Percentiles rank a stretch among this genome's conserved stretches.
phyloP scores from a whole-genome alignment of 352 stramenopile genomes.

The Globisporangium splendens region DNA sequence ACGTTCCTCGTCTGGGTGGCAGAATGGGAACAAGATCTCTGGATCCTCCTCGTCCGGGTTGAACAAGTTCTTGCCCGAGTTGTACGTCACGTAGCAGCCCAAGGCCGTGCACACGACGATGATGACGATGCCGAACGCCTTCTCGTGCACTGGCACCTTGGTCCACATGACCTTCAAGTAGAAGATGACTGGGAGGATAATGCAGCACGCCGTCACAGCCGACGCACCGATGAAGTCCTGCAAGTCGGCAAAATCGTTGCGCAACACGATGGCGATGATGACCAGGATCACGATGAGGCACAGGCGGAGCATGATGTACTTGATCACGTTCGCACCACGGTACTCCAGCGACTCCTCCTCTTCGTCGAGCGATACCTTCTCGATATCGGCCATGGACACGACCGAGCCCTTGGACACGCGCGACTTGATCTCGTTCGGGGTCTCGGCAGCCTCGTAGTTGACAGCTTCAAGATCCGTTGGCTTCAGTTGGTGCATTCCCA shows the following conservation, averaged over 20 bases:
- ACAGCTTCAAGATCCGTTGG: not conserved
- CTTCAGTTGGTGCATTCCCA: conserved; percentile 22
- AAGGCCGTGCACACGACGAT: too few relatives aligned
- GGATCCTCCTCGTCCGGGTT: not conserved
- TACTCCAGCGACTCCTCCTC: conserved; percentile 9
- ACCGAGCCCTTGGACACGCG: conserved; percentile 7
- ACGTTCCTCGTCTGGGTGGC: not conserved
- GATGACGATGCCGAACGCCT: too few relatives aligned
- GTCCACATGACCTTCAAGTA: too few relatives aligned
- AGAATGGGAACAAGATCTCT: conserved; percentile 14
- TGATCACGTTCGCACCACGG: conserved; percentile 14
- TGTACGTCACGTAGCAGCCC: conserved; percentile 13
- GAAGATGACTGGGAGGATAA: conserved; percentile 19
- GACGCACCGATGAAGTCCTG: conserved; percentile 25
- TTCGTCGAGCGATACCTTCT: not conserved
- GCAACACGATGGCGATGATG: conserved; percentile 15
- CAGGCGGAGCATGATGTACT: conserved; percentile 17
- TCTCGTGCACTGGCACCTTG: too few relatives aligned
- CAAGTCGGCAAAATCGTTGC: conserved; percentile 19
- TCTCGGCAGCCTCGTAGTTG: conserved; percentile 1
- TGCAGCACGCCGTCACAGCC: conserved; percentile 20
- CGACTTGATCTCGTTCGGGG: not conserved
- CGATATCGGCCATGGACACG: conserved; percentile 14
- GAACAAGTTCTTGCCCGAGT: conserved; percentile 19
- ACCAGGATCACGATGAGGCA: conserved; percentile 16